phyloP scores from a whole-genome alignment of 129 eudicot species.

The Flaveria sonorensis region DNA sequence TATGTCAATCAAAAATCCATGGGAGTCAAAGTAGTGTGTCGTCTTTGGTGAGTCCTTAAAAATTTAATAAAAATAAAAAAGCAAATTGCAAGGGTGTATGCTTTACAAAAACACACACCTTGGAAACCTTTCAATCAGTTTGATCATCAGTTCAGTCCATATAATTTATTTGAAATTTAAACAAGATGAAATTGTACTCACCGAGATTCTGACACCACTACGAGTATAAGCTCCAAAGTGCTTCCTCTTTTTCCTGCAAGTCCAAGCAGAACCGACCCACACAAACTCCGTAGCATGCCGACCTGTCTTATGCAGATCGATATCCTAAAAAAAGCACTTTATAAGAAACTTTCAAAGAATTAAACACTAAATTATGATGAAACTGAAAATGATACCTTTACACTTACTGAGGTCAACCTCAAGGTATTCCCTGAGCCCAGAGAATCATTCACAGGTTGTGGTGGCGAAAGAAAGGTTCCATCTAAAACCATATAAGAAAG shows the following conservation, averaged over 20 bases:
- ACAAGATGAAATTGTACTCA: slow-evolving; percentile 28
- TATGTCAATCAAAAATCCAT: not conserved
- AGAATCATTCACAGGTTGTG: slow-evolving; percentile 5
- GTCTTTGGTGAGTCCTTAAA: not conserved
- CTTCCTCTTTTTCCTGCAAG: slow-evolving; percentile 62
- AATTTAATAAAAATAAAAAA: not conserved
- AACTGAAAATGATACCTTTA: slow-evolving; percentile 35
- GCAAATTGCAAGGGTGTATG: not conserved
- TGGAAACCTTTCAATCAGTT: not conserved
- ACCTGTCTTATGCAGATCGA: slow-evolving; percentile 26
- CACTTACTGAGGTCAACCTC: slow-evolving; percentile 13
- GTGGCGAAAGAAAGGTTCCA: slow-evolving; percentile 19
- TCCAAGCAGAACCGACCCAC: slow-evolving; percentile 75
- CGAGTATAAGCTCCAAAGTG: slow-evolving; percentile 68
- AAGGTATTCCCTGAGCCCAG: slow-evolving; percentile 7
- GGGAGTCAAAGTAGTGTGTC: not conserved
- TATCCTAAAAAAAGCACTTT: slow-evolving; percentile 30
- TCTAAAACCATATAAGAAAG: slow-evolving; percentile 27
- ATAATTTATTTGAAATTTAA: not conserved
- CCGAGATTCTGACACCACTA: slow-evolving; percentile 68
- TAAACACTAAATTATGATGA: not conserved
- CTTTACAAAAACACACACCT: not conserved
- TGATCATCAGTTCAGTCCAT: not conserved
- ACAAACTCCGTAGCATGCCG: slow-evolving; percentile 34
- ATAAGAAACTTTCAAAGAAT: not conserved